These are phyloP conservation scores for Salvia sclarea DNA, from an alignment of 305 asterid species.

Conservation along the genomic window DNA sequence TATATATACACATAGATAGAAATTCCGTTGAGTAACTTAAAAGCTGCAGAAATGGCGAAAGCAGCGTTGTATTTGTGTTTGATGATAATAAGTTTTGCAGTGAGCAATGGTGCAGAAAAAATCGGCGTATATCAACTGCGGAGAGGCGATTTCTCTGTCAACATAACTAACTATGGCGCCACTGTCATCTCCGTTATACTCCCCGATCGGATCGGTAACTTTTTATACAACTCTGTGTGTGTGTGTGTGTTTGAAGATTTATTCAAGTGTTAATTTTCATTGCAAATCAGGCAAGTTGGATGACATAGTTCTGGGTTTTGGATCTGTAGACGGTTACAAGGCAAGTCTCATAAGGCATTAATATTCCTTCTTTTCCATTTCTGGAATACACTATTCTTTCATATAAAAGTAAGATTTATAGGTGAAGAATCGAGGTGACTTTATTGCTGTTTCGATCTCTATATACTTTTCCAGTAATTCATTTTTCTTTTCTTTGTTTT, in stretches of 20 bases:
- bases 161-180: slow-evolving; percentile 85
- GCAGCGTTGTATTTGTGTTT: slow-evolving; percentile 19
- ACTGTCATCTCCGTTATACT: slow-evolving; percentile 61
- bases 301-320: slow-evolving; percentile 74
- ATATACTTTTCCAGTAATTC: not conserved
- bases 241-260: not conserved
- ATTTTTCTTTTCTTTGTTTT: not conserved
- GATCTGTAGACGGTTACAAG: slow-evolving; percentile 64
- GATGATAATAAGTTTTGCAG: slow-evolving; percentile 26
- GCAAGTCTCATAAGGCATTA: slow-evolving; percentile 30
- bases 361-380: not conserved
- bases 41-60: slow-evolving; percentile 33
- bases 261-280: not conserved
- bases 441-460: not conserved
- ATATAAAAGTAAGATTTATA: not conserved
- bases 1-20: not conserved
- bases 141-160: slow-evolving; percentile 51
- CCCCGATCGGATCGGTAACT: slow-evolving; percentile 72
- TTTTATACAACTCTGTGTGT: not conserved
- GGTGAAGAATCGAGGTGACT: not conserved
- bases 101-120: slow-evolving; percentile 31
- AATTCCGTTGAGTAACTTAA: not conserved
- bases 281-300: slow-evolving; percentile 60
- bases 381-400: not conserved
- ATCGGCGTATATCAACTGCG: slow-evolving; percentile 53